Percentiles rank a stretch among this genome's conserved stretches.
These are phyloP conservation scores for Apostasia shenzhenica DNA, from an alignment of 106 monocot genomes.

Conservation along the genomic window DNA sequence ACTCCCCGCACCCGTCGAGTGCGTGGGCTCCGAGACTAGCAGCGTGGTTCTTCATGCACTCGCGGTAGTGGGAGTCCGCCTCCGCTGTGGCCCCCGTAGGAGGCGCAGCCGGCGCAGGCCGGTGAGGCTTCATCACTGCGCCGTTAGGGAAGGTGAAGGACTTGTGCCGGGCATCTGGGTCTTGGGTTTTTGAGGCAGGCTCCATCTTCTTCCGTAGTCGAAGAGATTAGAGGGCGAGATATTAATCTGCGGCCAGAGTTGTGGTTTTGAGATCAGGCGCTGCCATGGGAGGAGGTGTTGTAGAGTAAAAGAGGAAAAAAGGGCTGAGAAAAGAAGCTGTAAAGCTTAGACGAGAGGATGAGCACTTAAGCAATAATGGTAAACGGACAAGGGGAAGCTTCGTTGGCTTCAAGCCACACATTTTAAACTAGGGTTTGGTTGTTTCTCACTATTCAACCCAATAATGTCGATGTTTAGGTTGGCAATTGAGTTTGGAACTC, in stretches of 20 bases:
- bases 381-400: no score
- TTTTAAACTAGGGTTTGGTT: constrained; percentile 5
- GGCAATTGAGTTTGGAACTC: no score
- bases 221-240: not conserved
- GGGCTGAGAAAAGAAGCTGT: not conserved
- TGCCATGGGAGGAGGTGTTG: not conserved
- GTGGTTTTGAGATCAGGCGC: not conserved
- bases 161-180: not conserved
- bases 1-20: constrained; percentile 62
- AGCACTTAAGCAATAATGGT: not conserved
- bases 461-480: no score
- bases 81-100: not conserved
- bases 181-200: not conserved
- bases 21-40: constrained; percentile 64
- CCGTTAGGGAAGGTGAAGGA: not conserved
- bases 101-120: not conserved
- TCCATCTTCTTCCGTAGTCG: not conserved
- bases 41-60: constrained; percentile 86
- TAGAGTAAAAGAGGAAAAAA: not conserved
- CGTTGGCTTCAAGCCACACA: not conserved
- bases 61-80: constrained; percentile 25
- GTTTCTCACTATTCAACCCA: no score
- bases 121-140: not conserved
- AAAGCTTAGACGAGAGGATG: not conserved
- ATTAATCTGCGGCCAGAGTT: not conserved